A percentile compares a stretch with the other conserved stretches of the same genome.
Conservation (phyloP, 202 grass and related monocot genomes). For the Cymbopogon flexuosus region DNA sequence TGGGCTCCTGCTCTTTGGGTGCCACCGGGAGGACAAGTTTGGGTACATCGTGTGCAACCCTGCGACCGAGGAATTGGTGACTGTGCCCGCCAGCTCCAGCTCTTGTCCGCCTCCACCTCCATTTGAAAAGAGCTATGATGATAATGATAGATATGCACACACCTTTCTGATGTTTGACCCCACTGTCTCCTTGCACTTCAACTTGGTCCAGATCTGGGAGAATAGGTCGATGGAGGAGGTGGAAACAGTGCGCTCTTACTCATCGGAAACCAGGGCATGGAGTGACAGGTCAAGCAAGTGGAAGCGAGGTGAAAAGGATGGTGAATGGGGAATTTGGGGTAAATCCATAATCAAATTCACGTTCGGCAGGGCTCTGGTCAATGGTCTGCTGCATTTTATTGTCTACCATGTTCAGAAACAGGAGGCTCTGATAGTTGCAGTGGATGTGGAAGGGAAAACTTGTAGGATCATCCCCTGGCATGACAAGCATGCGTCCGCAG, state of each 20-base stretch:
- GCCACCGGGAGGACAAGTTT: neutral
- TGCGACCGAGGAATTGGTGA: neutral
- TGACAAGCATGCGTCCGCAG: neutral
- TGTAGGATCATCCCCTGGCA: neutral
- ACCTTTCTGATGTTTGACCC: neutral
- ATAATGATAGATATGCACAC: neutral
- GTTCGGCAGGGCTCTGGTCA: neutral
- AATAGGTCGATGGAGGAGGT: neutral
- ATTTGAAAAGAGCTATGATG: fast-evolving
- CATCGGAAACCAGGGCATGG: neutral
- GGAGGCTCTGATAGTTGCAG: neutral
- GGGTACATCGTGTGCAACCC: neutral
- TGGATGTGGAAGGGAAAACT: neutral
- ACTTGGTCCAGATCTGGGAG: neutral
- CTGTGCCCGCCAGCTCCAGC: neutral
- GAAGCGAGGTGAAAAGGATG: neutral
- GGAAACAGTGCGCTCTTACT: neutral
- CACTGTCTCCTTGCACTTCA: neutral
- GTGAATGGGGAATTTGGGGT: neutral
- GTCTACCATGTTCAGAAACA: too few species aligned
- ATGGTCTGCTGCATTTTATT: neutral
- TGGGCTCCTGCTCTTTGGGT: conserved; percentile 2
- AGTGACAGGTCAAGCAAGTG: neutral
- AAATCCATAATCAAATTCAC: neutral
- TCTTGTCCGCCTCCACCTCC: neutral